Percentiles rank a stretch among this genome's conserved stretches.
Conservation (phyloP, 176 grass and related monocot species). For the Tuctoria greenei region DNA sequence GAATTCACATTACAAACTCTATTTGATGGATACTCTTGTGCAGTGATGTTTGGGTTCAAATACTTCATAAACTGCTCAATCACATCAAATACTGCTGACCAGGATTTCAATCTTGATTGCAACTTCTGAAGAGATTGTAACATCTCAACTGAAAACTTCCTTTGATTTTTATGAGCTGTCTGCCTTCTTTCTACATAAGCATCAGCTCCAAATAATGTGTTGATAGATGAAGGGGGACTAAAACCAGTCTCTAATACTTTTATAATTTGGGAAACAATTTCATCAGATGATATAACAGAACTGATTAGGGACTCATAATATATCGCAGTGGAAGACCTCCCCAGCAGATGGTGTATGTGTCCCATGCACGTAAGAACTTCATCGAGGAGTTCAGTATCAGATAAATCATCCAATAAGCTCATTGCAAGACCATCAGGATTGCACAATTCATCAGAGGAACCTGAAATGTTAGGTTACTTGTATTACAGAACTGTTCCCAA, state of each 20-base stretch:
- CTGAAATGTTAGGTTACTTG: conserved; percentile 48
- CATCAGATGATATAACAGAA: conserved; percentile 64
- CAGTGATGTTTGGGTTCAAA: conserved; percentile 50
- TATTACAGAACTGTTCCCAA: conserved; percentile 19
- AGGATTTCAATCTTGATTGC: conserved; percentile 62
- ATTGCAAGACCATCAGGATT: conserved; percentile 20
- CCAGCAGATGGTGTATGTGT: conserved; percentile 74
- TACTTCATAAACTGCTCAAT: conserved; percentile 74
- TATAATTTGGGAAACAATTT: conserved; percentile 75
- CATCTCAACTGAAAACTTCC: conserved; percentile 96
- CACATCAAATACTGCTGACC: conserved; percentile 66
- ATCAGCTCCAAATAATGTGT: conserved; percentile 69
- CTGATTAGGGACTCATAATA: conserved; percentile 84
- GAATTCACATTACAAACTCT: conserved; percentile 65
- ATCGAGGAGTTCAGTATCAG: conserved; percentile 59
- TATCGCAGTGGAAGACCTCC: conserved; percentile 71
- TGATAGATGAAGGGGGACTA: conserved; percentile 56
- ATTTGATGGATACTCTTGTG: conserved; percentile 44
- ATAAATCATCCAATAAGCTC: conserved; percentile 41
- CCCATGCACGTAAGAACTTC: conserved; percentile 93
- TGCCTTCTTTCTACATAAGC: conserved; percentile 72
- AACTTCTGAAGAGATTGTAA: conserved; percentile 73
- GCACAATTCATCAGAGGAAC: conserved; percentile 63
- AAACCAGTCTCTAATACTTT: conserved; percentile 76
- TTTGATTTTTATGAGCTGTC: conserved; percentile 70